Conservation (phyloP, 2,329 filamentous ascomycete species). For the Cercospora zeae-maydis region DNA sequence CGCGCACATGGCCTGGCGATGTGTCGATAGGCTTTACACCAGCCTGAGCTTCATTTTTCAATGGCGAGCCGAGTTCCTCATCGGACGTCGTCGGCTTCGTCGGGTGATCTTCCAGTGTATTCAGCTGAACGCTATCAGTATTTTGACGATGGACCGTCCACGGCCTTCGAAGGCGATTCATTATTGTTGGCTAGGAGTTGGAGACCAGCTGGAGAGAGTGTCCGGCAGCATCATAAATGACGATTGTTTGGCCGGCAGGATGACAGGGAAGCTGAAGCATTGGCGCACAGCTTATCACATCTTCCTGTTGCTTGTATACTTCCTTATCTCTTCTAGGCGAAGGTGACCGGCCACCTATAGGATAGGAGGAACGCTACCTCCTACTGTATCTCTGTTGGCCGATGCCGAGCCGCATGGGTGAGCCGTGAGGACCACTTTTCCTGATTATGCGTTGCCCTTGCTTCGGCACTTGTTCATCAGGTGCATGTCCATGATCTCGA, state of each 20-base stretch:
- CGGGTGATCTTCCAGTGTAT: conserved; percentile 23
- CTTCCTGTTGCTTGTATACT: not conserved
- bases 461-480: no score
- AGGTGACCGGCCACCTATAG: not conserved
- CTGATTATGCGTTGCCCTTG: not conserved
- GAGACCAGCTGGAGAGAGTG: not conserved
- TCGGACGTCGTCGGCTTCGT: conserved; percentile 13
- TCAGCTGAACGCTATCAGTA: conserved; percentile 29
- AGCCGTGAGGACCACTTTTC: not conserved
- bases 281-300: not conserved
- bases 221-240: not conserved
- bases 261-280: not conserved
- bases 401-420: not conserved
- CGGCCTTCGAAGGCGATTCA: conserved; percentile 29
- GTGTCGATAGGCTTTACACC: conserved; percentile 21
- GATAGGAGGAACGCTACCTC: no score
- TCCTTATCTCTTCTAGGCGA: not conserved
- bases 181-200: not conserved
- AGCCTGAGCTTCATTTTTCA: conserved; percentile 17
- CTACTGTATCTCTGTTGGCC: not conserved
- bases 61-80: conserved; percentile 15
- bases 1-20: conserved; percentile 29
- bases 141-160: conserved; percentile 27
- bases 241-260: not conserved
- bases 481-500: not conserved